Conservation (phyloP, 345 rosid genomes). For the Eucalyptus sp. region DNA sequence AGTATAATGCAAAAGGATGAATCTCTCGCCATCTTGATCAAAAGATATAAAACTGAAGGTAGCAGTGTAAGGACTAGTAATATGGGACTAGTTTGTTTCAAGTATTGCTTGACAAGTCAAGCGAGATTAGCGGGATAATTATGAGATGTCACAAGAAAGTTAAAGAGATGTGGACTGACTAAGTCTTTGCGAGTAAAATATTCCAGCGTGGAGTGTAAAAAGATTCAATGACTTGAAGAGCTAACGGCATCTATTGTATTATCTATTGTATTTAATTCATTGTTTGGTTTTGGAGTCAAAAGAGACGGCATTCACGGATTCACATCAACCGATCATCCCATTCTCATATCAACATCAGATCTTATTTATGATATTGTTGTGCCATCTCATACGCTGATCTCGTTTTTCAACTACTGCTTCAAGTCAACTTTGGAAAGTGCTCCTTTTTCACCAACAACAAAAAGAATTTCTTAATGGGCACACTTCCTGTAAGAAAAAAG, state of each 20-base stretch:
- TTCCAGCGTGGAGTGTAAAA: rapidly evolving
- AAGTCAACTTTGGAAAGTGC: neutral
- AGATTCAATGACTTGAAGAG: rapidly evolving
- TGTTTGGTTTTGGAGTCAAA: neutral
- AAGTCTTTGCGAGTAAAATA: neutral
- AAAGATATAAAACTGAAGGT: neutral
- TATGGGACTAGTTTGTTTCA: neutral
- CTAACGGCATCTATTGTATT: too few relatives aligned
- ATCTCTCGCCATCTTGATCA: neutral
- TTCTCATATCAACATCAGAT: neutral
- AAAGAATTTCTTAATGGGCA: neutral
- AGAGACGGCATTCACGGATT: neutral
- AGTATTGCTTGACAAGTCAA: neutral
- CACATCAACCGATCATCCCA: neutral
- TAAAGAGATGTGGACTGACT: rapidly evolving
- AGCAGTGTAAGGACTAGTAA: neutral
- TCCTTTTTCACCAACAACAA: rapidly evolving
- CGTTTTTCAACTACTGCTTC: neutral
- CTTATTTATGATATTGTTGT: neutral
- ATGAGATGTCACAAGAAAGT: neutral
- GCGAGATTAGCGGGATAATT: rapidly evolving
- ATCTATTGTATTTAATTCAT: neutral
- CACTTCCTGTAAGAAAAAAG: neutral
- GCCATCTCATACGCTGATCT: neutral
- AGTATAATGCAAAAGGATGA: neutral